Evolutionary conservation across 257 asterid species (phyloP), one percentile per base, ranked within the genome.

Genomic region (Ligustrum vulgare): DNA sequence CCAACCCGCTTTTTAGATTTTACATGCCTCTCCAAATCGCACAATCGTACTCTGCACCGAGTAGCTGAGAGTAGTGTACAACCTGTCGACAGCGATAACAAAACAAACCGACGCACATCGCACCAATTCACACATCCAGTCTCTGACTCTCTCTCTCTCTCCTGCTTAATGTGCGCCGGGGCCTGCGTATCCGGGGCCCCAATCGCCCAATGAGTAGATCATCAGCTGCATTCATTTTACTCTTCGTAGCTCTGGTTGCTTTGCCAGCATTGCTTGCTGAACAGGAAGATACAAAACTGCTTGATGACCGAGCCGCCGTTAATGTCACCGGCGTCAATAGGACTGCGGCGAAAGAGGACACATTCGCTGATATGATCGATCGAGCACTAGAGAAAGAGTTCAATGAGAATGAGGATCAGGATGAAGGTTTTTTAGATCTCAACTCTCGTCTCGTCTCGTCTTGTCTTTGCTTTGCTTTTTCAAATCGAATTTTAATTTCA

Each of bases 331-430:
- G 32, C 66, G 93, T 86, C 75, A 88, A 91, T 41, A 71, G 28
- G 81, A 85, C 90, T 34, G 75, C 51, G 69, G 77, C 78, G 28
- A 91, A 89, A 80, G 97, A 91, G 85, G 93, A 88, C 31, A 93
- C 96, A 12, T 90, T 95, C 39, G 98, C 99, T 67, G 98, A 91
- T 77, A 93, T 95, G 91, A 91, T 93, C 73, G 98, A 91, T 90
- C 97, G 94, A 43, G 99, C 99, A 34, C 88, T 95, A 20, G 93
- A 90, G 82, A 93, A 93, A 84, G 99, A 95, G 84, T 95, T 95
- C 80, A 83, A 90, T 47, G 99, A 95, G 88, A 93, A 81, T 77
- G 97, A 89, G 75, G 97, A 91, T 86, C 96, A 84, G 83, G 88
- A 77, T 45, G 87, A 93, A 91, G 98, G 98, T 95, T 79, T 37